Base-by-base conservation (phyloP, 306 rosid species). In the Gynostemma pentaphyllum region DNA sequence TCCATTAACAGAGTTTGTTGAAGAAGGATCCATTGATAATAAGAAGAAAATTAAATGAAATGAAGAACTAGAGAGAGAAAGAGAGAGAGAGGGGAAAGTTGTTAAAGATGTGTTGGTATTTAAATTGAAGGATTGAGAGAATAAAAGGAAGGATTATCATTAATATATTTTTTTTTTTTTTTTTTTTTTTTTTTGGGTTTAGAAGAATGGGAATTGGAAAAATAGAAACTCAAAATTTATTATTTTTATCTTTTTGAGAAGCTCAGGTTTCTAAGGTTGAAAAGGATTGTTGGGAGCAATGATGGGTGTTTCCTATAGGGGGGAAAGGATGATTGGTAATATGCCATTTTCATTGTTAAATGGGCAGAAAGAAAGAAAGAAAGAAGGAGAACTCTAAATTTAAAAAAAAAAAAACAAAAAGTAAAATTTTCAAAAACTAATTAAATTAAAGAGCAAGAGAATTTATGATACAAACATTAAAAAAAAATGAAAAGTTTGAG, bases 231-330 rank as follows among this genome's bases (percentile, higher is more conserved):
- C 68, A 64, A 70, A 57, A 32, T 32, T 32, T n/a, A n/a, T n/a
- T n/a, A n/a, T 61, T 49, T 61, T 11, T 40, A 24, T 61, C 66
- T 23, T 79, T 85, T 92, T 86, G n/a, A 80, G 92, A 79, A 81
- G 90, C 96, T 83, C 96, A 81, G 95, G 90, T 82, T 84, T 83
- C 85, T 71, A 86, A 89, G 95, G 94, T 81, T 84, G 97, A 88
- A 88, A 87, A 83, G 86, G 95, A 88, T 88, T 79, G 94, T 86
- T 88, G 94, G 94, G 90, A 73, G 94, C 94, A 94, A 94, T 94
- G 97, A 94, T 94, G 97, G 81, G 87, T 89, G 99, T 94, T 94
- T 89, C 99, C 95, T 84, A 80, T 66, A 70, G 65, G 88, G 97
- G 99, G 95, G 94, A 78, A 86, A 79, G 82, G 95, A 94, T 94